Evolutionary conservation across 78 protist genomes (phyloP), one percentile per base, ranked within the genome.

Genomic region (Trichosphaerium sp.): DNA sequence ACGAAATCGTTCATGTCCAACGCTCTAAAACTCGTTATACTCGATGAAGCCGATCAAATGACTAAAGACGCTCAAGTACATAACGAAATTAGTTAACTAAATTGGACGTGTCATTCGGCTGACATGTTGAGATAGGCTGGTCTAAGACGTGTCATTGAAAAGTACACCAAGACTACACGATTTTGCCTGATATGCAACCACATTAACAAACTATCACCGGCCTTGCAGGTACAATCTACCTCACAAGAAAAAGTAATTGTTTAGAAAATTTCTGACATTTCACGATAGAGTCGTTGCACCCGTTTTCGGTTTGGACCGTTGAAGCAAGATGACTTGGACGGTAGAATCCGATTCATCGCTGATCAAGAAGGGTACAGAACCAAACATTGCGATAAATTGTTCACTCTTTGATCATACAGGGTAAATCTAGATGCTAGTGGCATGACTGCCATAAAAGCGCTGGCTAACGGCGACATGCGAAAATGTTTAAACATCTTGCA

Each of bases 41-140:
- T 97, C 38, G 99, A 97, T 52, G 99, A 97, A 67, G 98, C 99
- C 10, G 99, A 97, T 80, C 52, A 85, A 2, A 83, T 97, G 91
- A 93, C 98, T 21, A 18, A 58, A 0, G 98, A 91, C 32, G 99
- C 99, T 3, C 99, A 96, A 62, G 62, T n/a, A n/a, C n/a, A n/a
- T n/a, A n/a, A n/a, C n/a, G n/a, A n/a, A n/a, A 67, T 4, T 60
- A 54, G 14, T 15, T 29, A 11, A 1, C 41, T 56, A 58, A 51
- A 23, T 66, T 80, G 14, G 70, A 79, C 21, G 86, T 74, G 61
- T 74, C 71, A 71, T 41, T 25, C 25, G 12, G 18, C 15, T 15
- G n/a, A n/a, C n/a, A n/a, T n/a, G n/a, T n/a, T n/a, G n/a, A n/a
- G n/a, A n/a, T n/a, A n/a, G n/a, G n/a, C n/a, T n/a, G n/a, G n/a